Conservation (phyloP, 148 eudicot genomes). For the Oxyria digyna region DNA sequence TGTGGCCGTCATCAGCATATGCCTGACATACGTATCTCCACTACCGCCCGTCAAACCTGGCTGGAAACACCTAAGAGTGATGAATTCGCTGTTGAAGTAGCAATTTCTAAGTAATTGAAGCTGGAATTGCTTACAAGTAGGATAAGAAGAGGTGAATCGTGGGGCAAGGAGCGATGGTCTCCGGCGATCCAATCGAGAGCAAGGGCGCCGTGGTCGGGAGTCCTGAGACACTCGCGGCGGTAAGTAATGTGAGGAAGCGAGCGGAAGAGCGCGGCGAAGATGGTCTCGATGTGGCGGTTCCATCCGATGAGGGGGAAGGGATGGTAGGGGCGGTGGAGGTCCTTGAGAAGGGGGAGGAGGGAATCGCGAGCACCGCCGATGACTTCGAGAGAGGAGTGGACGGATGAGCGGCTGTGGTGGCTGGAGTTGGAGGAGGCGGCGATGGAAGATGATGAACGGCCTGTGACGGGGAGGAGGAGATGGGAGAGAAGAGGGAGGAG, state of each 20-base stretch:
- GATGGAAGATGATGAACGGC: neutral
- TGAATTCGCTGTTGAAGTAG: neutral
- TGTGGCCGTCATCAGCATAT: slow-evolving; percentile 69
- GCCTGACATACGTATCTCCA: slow-evolving; percentile 73
- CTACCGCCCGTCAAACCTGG: slow-evolving; percentile 99
- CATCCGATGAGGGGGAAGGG: slow-evolving; percentile 45
- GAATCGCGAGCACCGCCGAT: slow-evolving; percentile 42
- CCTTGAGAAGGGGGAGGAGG: slow-evolving; percentile 36
- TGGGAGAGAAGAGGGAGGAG: slow-evolving; percentile 2
- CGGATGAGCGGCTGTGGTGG: neutral
- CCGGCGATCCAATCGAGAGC: slow-evolving; percentile 94
- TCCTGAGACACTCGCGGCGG: slow-evolving; percentile 66
- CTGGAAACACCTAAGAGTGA: slow-evolving; percentile 42
- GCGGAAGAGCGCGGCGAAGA: slow-evolving; percentile 67
- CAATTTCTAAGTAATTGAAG: neutral
- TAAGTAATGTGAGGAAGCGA: slow-evolving; percentile 46
- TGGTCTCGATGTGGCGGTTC: slow-evolving; percentile 78
- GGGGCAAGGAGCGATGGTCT: slow-evolving; percentile 33
- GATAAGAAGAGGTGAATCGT: slow-evolving; percentile 51
- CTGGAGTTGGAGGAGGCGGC: slow-evolving; percentile 4
- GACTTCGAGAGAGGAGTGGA: slow-evolving; percentile 54
- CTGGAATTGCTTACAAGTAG: slow-evolving; percentile 36
- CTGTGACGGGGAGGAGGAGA: slow-evolving; percentile 5
- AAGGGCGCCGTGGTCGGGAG: slow-evolving; percentile 51
- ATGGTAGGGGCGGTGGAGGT: slow-evolving; percentile 39